Evolutionary conservation across 495 filamentous ascomycete species (phyloP).

Genomic region (Xanthoparmelia taractica): DNA sequence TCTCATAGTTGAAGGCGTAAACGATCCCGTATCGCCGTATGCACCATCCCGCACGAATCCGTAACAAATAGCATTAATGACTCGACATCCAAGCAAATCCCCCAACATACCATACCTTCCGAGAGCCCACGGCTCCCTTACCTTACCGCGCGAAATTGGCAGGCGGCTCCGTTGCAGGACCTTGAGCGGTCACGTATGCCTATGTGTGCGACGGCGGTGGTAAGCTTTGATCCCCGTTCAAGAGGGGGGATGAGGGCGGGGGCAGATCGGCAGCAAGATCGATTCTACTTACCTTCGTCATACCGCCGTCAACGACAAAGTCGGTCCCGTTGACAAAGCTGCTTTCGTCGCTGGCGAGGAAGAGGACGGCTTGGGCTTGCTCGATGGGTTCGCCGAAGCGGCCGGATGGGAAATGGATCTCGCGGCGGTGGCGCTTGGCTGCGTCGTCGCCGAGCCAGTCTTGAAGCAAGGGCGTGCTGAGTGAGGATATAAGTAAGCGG

Average conservation of each 20-base stretch:
- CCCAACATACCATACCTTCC: not conserved
- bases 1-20: not conserved
- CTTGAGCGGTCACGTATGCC: constrained; percentile 90
- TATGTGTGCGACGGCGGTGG: constrained; percentile 26
- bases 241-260: no score
- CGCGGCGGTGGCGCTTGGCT: constrained; percentile 73
- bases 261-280: no score
- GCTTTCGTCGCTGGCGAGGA: constrained; percentile 88
- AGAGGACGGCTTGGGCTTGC: constrained; percentile 88
- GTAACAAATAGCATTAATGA: not conserved
- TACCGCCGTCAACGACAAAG: constrained; percentile 93
- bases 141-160: constrained; percentile 49
- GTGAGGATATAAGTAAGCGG: not conserved
- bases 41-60: not conserved
- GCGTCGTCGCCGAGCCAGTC: constrained; percentile 90
- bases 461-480: constrained; percentile 70
- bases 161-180: constrained; percentile 61
- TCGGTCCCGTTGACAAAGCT: constrained; percentile 90
- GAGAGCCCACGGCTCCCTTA: no score
- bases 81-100: not conserved
- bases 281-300: constrained; percentile 62
- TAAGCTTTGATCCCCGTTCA: no score
- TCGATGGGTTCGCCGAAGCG: constrained; percentile 94
- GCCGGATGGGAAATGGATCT: constrained; percentile 93
- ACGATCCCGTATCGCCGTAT: not conserved